Percentiles rank a stretch among this genome's conserved stretches.
These are phyloP conservation scores for Sporobolomyces roseus DNA, from an alignment of 768 basidiomycete species.

Conservation along the genomic window DNA sequence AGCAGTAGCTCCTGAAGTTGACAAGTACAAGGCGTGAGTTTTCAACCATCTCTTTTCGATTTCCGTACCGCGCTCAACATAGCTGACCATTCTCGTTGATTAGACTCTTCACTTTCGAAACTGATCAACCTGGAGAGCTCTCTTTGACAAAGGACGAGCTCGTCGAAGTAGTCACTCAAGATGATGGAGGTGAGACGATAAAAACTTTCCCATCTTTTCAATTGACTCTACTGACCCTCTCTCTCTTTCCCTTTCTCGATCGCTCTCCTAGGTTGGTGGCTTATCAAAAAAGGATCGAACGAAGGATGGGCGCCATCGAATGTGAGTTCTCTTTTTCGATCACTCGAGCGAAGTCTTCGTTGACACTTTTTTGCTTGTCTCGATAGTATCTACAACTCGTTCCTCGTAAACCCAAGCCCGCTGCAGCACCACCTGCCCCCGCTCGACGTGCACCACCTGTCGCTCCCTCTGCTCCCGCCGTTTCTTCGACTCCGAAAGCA, in stretches of 20 bases:
- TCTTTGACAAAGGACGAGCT: constrained; percentile 81
- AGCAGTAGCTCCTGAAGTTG: constrained; percentile 61
- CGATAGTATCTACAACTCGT: constrained; percentile 56
- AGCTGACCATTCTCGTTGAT: too few relatives aligned
- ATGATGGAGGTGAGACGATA: constrained; percentile 72
- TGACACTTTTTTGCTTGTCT: too few relatives aligned
- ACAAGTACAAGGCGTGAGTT: constrained; percentile 67
- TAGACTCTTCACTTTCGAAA: constrained; percentile 70
- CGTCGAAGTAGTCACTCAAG: constrained; percentile 86
- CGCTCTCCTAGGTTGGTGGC: constrained; percentile 75
- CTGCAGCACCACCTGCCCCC: constrained; percentile 15
- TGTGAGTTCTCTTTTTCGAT: too few relatives aligned
- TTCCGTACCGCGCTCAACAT: too few relatives aligned
- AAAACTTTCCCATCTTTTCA: too few relatives aligned
- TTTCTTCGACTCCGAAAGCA: constrained; percentile 16
- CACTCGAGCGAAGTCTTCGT: too few relatives aligned
- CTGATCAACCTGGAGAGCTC: constrained; percentile 88
- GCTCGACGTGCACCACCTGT: constrained; percentile 25
- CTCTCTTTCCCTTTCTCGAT: not conserved
- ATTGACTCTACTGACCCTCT: not conserved
- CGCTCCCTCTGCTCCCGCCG: constrained; percentile 18
- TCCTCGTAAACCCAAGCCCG: constrained; percentile 67
- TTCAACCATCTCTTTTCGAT: not conserved
- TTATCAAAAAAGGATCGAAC: constrained; percentile 71
- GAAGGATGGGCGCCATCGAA: constrained; percentile 92